Evolutionary conservation across 2,329 filamentous ascomycete genomes (phyloP).

Genomic region (Penicillium expansum): DNA sequence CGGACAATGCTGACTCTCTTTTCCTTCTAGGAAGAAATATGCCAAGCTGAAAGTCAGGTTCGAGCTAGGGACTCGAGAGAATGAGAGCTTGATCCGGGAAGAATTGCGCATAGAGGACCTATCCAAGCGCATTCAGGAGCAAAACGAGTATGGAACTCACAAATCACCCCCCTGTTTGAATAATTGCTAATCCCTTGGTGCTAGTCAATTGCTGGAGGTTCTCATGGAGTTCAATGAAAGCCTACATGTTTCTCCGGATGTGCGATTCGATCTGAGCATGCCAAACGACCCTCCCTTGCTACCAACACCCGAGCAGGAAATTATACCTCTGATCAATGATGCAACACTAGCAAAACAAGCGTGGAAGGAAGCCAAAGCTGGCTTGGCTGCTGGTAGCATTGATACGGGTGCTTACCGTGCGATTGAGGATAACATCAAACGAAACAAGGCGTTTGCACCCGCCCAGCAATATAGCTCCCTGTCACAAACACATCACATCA

Average conservation of each 20-base stretch:
- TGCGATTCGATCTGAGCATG: constrained; percentile 68
- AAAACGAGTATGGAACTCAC: constrained; percentile 73
- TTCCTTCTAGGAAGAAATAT: constrained; percentile 72
- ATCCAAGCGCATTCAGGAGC: constrained; percentile 77
- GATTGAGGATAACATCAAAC: constrained; percentile 40
- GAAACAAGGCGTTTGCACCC: constrained; percentile 41
- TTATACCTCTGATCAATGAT: constrained; percentile 34
- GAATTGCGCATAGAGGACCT: constrained; percentile 79
- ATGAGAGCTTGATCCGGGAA: constrained; percentile 61
- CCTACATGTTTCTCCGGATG: constrained; percentile 69
- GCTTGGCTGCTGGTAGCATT: constrained; percentile 38
- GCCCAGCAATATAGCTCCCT: constrained; percentile 33
- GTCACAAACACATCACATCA: constrained; percentile 33
- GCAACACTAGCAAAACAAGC: constrained; percentile 33
- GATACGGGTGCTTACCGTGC: constrained; percentile 36
- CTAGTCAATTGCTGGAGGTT: constrained; percentile 81
- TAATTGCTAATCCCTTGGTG: constrained; percentile 12
- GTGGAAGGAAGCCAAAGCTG: constrained; percentile 40
- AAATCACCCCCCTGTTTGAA: not conserved
- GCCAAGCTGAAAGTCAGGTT: constrained; percentile 80
- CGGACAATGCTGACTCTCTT: constrained; percentile 14
- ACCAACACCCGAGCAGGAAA: constrained; percentile 43
- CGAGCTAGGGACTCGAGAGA: constrained; percentile 74
- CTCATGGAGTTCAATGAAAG: constrained; percentile 86
- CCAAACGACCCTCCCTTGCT: constrained; percentile 48